Base-by-base conservation (phyloP, 768 basidiomycete species). In the Tylopilus vinaceipallidus region DNA sequence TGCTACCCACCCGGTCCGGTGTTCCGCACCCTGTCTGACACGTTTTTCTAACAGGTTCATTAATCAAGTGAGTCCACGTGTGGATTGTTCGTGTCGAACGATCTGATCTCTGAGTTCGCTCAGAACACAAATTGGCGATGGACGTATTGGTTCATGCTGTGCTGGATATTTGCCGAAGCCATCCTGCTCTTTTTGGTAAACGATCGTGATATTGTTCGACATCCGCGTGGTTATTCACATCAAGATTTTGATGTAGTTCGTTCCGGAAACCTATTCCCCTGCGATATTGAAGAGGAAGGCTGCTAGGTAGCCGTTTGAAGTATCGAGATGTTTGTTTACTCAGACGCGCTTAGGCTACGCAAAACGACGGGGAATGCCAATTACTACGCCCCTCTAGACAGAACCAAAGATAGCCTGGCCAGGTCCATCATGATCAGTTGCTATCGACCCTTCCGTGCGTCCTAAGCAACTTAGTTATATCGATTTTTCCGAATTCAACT, bases 191-290 rank as follows among this genome's bases (percentile, higher is more conserved):
- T 81, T 40, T 20, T 78, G 36, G 84, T 84, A 54, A 56, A 76
- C 66, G 11, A 20, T 12, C 11, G 11, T 10, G 4, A 20, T 16
- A 16, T 1, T 14, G 3, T 32, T n/a, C 11, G 19, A 19, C 9
- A 14, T 22, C 27, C 16, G 13, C 12, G 8, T 20, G 6, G 36
- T 36, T 16, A 4, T 38, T 49, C n/a, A 44, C 23, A 7, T 45
- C 22, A 19, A 16, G 12, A n/a, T 8, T 23, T 8, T n/a, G n/a
- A n/a, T n/a, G n/a, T 45, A 88, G 79, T 60, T 86, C 32, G 78
- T 88, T 0, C 86, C 86, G 2, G 91, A 92, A 69, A 88, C 88
- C 0, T 90, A 81, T 58, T 66, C 63, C 3, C 84, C 88, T 0
- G 73, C 83, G 8, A 68, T 92, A 7, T 63, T 80, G 29, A 79